Base-by-base conservation (phyloP, 192 early-diverging fungal genomes). In the Coemansia sp. region DNA sequence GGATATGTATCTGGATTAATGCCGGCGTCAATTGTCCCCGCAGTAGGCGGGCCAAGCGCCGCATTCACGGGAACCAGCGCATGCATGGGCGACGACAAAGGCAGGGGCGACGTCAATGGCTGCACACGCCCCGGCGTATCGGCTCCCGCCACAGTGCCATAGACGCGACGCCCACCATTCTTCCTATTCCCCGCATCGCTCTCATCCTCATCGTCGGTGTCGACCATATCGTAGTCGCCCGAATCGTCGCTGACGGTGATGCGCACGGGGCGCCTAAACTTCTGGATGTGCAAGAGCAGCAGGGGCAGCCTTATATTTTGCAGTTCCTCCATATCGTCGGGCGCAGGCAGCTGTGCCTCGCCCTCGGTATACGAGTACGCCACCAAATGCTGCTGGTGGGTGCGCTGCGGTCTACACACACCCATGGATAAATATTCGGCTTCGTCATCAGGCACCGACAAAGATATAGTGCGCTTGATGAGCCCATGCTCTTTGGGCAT, bases 381-480 rank as follows among this genome's bases (percentile, higher is more conserved):
- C 8, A 82, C 44, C 54, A 82, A 40, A 56, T 82, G 79, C 63
- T 82, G 79, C 36, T 82, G 75, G 11, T 82, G 79, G 6, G 67
- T 48, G 0, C 69, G 54, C 17, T 66, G 59, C 21, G 70, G 54
- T 6, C 37, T 19, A 48, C 48, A 40, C 7, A 46, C 46, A 53
- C 63, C 65, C 40, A 64, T 59, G 8, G 9, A n/a, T 35, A 75
- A 33, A 45, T 64, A 77, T 36, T 68, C 74, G 4, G 85, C 37
- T 9, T 77, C 75, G 39, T 77, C 63, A 41, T 82, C 79, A 0
- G 79, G 79, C 2, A 92, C 87, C 6, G 86, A 69, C 57, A 93
- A 85, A 8, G 92, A 92, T 79, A 93, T 90, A 21, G 91, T 91
- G 72, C 92, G 91, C 61, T 93, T 93, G 21, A 92, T 83, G 35